Evolutionary conservation across 192 early-diverging fungal genomes (phyloP).

Genomic region (Coemansia asiatica): DNA sequence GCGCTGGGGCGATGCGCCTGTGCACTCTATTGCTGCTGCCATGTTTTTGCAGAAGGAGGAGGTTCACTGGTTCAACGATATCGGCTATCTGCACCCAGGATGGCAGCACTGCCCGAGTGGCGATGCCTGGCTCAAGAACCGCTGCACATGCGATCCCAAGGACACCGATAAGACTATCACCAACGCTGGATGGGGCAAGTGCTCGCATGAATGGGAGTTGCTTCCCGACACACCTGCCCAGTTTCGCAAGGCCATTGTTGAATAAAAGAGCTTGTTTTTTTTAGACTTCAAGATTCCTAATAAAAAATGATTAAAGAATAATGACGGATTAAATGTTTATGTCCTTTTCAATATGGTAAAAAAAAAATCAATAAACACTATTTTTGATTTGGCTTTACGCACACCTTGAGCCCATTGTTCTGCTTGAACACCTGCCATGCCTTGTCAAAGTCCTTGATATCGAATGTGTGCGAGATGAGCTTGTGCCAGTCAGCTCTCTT

Average conservation of each 20-base stretch:
- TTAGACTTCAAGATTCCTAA: no score
- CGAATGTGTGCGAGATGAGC: constrained; percentile 52
- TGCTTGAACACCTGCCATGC: constrained; percentile 52
- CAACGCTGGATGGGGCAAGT: constrained; percentile 48
- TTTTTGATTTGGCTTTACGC: constrained; percentile 39
- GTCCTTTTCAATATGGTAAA: no score
- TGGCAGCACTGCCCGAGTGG: constrained; percentile 57
- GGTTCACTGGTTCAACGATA: constrained; percentile 73
- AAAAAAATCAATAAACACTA: no score
- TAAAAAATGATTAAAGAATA: no score
- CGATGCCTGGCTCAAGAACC: constrained; percentile 40
- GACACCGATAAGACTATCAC: constrained; percentile 46
- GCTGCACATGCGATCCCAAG: constrained; percentile 46
- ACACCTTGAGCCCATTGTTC: constrained; percentile 52
- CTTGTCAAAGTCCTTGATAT: constrained; percentile 49
- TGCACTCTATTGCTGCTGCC: constrained; percentile 69
- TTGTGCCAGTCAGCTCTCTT: constrained; percentile 44
- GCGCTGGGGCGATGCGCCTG: constrained; percentile 64
- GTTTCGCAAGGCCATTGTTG: constrained; percentile 26
- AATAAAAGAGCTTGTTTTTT: constrained; percentile 4
- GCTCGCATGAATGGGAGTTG: constrained; percentile 46
- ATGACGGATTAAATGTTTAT: no score
- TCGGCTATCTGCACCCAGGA: constrained; percentile 67
- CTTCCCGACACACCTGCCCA: constrained; percentile 37
- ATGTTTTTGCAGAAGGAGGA: constrained; percentile 61